Conservation (phyloP, 495 filamentous ascomycete species). For the Penicillium robsamsonii region DNA sequence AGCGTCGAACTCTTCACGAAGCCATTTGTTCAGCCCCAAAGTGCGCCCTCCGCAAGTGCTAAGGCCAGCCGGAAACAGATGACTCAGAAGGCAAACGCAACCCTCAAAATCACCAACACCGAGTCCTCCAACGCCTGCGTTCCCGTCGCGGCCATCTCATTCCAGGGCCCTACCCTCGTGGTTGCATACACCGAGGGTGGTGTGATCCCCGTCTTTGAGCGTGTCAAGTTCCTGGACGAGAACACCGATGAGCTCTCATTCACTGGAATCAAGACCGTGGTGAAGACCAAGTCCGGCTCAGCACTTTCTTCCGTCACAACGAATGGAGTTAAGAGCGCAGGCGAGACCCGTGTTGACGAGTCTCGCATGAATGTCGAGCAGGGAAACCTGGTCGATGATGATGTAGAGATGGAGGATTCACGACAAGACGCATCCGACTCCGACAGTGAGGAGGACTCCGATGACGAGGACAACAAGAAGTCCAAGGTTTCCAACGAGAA, state of each 20-base stretch:
- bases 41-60: conserved; percentile 32
- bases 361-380: conserved; percentile 63
- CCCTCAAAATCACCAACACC: conserved; percentile 50
- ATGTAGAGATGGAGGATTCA: conserved; percentile 53
- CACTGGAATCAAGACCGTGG: conserved; percentile 45
- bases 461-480: conserved; percentile 39
- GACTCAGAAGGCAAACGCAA: conserved; percentile 50
- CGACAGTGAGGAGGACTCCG: conserved; percentile 41
- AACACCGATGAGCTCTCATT: conserved; percentile 47
- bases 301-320: conserved; percentile 45
- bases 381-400: conserved; percentile 40
- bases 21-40: conserved; percentile 46
- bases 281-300: conserved; percentile 45
- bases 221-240: conserved; percentile 49
- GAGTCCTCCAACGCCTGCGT: conserved; percentile 42
- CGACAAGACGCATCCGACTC: conserved; percentile 37
- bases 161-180: conserved; percentile 50
- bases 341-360: conserved; percentile 68
- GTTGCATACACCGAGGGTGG: conserved; percentile 57
- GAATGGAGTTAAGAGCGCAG: conserved; percentile 59
- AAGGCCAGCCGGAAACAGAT: conserved; percentile 50
- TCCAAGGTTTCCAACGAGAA: conserved; percentile 34
- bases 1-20: conserved; percentile 56
- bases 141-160: conserved; percentile 44
- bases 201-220: conserved; percentile 55